These are phyloP conservation scores for Kernera saxatilis DNA, from an alignment of 345 rosid genomes.

Conservation along the genomic window DNA sequence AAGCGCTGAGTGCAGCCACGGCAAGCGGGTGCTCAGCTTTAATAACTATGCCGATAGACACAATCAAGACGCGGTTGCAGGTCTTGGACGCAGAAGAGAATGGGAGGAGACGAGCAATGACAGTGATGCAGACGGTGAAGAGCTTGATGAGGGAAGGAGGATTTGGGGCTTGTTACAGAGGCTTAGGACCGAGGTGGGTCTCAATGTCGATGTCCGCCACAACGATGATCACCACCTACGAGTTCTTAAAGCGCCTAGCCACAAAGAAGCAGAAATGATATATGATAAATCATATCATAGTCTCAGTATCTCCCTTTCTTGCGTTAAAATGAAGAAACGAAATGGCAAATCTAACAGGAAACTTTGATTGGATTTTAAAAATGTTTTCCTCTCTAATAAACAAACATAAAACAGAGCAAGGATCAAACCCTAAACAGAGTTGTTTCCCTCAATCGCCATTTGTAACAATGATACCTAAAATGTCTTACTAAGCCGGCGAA, in stretches of 20 bases:
- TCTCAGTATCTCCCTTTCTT: neutral
- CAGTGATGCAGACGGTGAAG: conserved; percentile 50
- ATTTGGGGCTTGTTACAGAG: conserved; percentile 68
- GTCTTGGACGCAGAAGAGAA: conserved; percentile 70
- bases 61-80: conserved; percentile 80
- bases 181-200: conserved; percentile 93
- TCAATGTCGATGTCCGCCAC: conserved; percentile 88
- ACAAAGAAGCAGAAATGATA: conserved; percentile 43
- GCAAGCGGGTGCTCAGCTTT: conserved; percentile 80
- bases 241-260: conserved; percentile 70
- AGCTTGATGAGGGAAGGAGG: conserved; percentile 76
- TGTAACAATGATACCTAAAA: conserved; percentile 11
- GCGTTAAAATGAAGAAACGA: neutral
- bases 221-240: conserved; percentile 87
- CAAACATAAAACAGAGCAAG: conserved; percentile 19
- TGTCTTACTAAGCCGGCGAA: conserved; percentile 15
- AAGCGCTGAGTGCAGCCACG: conserved; percentile 66
- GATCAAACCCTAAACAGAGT: conserved; percentile 19
- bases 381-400: conserved; percentile 10
- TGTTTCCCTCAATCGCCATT: conserved; percentile 12
- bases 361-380: conserved; percentile 1
- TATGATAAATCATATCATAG: neutral
- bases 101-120: conserved; percentile 55
- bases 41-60: conserved; percentile 83
- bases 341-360: conserved; percentile 3